A percentile compares a stretch with the other conserved stretches of the same genome.
phyloP scores from a whole-genome alignment of 768 basidiomycete species.

The Mycena maculata region DNA sequence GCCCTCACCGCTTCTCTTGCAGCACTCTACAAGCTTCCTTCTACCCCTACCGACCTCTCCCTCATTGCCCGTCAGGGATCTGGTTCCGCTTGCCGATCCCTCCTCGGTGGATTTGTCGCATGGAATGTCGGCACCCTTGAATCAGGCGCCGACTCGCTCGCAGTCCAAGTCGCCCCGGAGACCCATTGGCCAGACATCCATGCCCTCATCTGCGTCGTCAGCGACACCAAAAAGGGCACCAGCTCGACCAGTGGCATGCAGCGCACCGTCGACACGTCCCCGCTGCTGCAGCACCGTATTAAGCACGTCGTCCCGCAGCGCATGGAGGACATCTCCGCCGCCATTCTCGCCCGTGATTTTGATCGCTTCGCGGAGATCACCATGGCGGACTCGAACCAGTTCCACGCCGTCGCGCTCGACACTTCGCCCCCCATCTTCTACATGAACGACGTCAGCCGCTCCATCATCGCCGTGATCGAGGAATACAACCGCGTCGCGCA shows the following conservation, averaged over 20 bases:
- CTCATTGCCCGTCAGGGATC: slow-evolving; percentile 97
- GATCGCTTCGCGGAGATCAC: slow-evolving; percentile 90
- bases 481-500: slow-evolving; percentile 90
- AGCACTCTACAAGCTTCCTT: slow-evolving; percentile 84
- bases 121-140: slow-evolving; percentile 82
- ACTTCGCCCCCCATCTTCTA: slow-evolving; percentile 99
- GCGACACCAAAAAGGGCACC: slow-evolving; percentile 96
- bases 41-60: slow-evolving; percentile 84
- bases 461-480: slow-evolving; percentile 91
- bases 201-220: slow-evolving; percentile 97
- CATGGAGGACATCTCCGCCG: slow-evolving; percentile 84
- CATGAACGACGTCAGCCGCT: slow-evolving; percentile 96
- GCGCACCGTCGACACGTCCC: slow-evolving; percentile 92
- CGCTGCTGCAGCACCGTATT: slow-evolving; percentile 91
- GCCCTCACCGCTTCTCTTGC: slow-evolving; percentile 93
- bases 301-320: slow-evolving; percentile 85
- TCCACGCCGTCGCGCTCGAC: slow-evolving; percentile 97
- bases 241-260: slow-evolving; percentile 98
- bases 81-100: slow-evolving; percentile 96
- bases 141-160: slow-evolving; percentile 88
- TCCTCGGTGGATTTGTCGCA: slow-evolving; percentile 97
- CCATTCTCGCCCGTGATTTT: slow-evolving; percentile 86
- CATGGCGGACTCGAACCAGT: slow-evolving; percentile 98
- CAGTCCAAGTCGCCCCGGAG: slow-evolving; percentile 86
- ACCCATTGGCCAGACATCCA: slow-evolving; percentile 95